A percentile compares a stretch with the other conserved stretches of the same genome.
These are phyloP conservation scores for Paspalum notatum DNA, from an alignment of 176 grass and related monocot species.

Conservation along the genomic window DNA sequence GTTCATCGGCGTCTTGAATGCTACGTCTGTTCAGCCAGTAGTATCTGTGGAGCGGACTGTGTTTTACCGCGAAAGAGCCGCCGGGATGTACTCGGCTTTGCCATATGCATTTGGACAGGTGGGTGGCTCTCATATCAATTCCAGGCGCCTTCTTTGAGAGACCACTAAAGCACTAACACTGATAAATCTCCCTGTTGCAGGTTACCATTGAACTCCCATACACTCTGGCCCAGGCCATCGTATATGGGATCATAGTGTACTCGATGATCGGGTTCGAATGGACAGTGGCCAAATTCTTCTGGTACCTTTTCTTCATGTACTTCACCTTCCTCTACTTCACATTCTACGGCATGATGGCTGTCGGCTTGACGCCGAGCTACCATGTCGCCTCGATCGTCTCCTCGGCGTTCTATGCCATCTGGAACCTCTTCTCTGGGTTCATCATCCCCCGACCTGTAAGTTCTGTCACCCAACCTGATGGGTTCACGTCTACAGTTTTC, in stretches of 20 bases:
- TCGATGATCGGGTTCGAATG: constrained; percentile 91
- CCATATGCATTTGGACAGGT: constrained; percentile 97
- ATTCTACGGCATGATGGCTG: constrained; percentile 93
- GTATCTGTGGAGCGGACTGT: constrained; percentile 82
- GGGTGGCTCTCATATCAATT: constrained; percentile 27
- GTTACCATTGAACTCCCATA: constrained; percentile 84
- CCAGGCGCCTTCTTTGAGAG: not conserved
- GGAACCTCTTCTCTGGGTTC: constrained; percentile 89
- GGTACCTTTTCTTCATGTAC: constrained; percentile 88
- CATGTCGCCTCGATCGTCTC: constrained; percentile 70
- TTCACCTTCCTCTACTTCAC: constrained; percentile 96
- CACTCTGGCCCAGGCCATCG: constrained; percentile 55
- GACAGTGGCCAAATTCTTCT: constrained; percentile 78
- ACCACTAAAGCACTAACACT: not conserved
- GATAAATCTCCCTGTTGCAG: constrained; percentile 38
- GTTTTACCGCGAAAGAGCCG: constrained; percentile 91
- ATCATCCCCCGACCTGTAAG: constrained; percentile 65
- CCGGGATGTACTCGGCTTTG: constrained; percentile 87
- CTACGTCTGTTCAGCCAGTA: constrained; percentile 74
- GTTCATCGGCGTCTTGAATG: constrained; percentile 74
- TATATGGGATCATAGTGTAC: constrained; percentile 77
- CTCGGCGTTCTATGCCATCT: constrained; percentile 62
- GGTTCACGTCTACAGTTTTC: not conserved
- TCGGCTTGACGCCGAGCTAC: constrained; percentile 83
- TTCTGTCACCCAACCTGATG: not conserved